Evolutionary conservation across 257 asterid species (phyloP).

Genomic region (Nicotiana paniculata): DNA sequence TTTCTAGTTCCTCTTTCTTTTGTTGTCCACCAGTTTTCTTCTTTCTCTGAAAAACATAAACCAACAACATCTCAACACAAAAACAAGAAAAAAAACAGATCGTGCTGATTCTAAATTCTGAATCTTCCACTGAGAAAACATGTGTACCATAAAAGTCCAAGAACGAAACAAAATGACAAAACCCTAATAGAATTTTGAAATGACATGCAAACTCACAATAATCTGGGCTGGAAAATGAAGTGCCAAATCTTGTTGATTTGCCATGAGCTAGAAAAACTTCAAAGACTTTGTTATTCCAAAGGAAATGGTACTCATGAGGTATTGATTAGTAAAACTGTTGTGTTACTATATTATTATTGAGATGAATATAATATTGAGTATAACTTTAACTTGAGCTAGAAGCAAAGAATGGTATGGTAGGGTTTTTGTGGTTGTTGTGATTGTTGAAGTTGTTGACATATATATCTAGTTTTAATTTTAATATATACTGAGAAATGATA

Average conservation of each 20-base stretch:
- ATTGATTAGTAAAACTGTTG: not conserved
- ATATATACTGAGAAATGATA: not conserved
- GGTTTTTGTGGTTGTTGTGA: slow-evolving; percentile 10
- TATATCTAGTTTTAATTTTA: not conserved
- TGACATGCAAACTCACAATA: slow-evolving; percentile 14
- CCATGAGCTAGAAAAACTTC: slow-evolving; percentile 30
- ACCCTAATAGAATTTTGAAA: not conserved
- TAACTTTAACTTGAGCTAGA: slow-evolving; percentile 25
- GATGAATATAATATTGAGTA: not conserved
- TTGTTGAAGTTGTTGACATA: slow-evolving; percentile 20
- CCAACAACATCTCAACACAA: not conserved
- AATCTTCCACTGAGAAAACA: not conserved
- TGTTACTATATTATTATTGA: not conserved
- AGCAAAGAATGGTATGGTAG: slow-evolving; percentile 22
- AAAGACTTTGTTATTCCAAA: not conserved
- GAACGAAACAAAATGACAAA: not conserved
- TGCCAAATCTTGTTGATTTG: slow-evolving; percentile 12
- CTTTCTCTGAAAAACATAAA: slow-evolving; percentile 40
- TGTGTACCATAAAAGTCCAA: not conserved
- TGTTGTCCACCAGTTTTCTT: slow-evolving; percentile 46
- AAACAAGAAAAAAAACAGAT: too few relatives aligned
- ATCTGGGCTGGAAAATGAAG: slow-evolving; percentile 15
- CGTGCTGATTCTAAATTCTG: not conserved
- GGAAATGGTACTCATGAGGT: not conserved
- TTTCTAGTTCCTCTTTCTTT: slow-evolving; percentile 66